phyloP scores from a whole-genome alignment of 2,329 filamentous ascomycete species.

The Xylaria sp. region DNA sequence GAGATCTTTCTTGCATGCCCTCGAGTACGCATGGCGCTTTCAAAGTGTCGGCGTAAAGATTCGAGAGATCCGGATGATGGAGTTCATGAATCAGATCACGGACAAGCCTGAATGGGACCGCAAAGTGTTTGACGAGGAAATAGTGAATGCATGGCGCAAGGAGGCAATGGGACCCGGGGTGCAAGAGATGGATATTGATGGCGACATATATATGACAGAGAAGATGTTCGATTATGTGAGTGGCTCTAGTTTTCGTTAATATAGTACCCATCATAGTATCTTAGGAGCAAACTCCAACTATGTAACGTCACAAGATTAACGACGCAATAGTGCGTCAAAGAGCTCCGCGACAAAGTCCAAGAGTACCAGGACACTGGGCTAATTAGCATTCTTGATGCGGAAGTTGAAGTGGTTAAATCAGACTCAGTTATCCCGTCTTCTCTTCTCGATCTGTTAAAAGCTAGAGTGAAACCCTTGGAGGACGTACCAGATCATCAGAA shows the following conservation, averaged over 20 bases:
- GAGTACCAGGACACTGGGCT: slow-evolving; percentile 53
- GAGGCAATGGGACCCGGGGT: slow-evolving; percentile 34
- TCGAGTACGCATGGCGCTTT: slow-evolving; percentile 11
- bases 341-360: slow-evolving; percentile 60
- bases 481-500: slow-evolving; percentile 60
- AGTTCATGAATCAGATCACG: slow-evolving; percentile 45
- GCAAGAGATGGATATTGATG: slow-evolving; percentile 24
- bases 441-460: slow-evolving; percentile 56
- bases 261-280: not conserved
- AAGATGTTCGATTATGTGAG: slow-evolving; percentile 54
- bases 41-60: slow-evolving; percentile 24
- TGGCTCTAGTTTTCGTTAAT: not conserved
- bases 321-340: slow-evolving; percentile 50
- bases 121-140: slow-evolving; percentile 42
- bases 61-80: slow-evolving; percentile 42
- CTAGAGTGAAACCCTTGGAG: slow-evolving; percentile 58
- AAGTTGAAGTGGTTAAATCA: slow-evolving; percentile 61
- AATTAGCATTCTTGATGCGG: slow-evolving; percentile 57
- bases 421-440: slow-evolving; percentile 57
- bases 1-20: slow-evolving; percentile 29
- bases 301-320: not conserved
- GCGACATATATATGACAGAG: slow-evolving; percentile 47
- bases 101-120: slow-evolving; percentile 47
- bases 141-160: slow-evolving; percentile 41
- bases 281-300: not conserved